Percentiles rank a stretch among this genome's conserved stretches.
Evolutionary conservation across 2,329 filamentous ascomycete species (phyloP).

Genomic region (Trichoderma oligosporum): DNA sequence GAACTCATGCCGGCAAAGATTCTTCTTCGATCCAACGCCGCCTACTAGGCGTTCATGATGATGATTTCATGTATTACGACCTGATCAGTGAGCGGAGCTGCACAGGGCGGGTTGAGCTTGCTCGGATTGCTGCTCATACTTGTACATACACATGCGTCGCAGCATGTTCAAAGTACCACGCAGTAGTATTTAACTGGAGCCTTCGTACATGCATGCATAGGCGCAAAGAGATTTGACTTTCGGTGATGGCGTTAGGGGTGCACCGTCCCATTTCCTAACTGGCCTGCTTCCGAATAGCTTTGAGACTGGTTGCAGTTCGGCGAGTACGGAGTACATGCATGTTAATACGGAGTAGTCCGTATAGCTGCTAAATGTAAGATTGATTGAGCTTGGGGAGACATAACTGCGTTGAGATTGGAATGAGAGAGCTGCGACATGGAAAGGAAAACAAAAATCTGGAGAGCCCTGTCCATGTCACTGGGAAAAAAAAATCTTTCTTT

Average conservation of each 20-base stretch:
- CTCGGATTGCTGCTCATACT: neutral
- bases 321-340: neutral
- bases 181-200: constrained; percentile 17
- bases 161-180: constrained; percentile 1
- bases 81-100: constrained; percentile 9
- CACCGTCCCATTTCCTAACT: constrained; percentile 6
- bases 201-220: constrained; percentile 18
- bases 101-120: neutral
- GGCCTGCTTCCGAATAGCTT: constrained; percentile 6
- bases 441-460: neutral
- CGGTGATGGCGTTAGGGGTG: constrained; percentile 17
- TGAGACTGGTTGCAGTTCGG: constrained; percentile 10
- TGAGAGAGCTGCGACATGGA: neutral
- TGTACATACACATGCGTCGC: constrained; percentile 8
- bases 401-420: constrained; percentile 10
- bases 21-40: neutral
- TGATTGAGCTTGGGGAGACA: neutral
- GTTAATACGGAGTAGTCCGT: neutral
- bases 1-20: neutral
- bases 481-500: neutral
- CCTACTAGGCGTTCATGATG: neutral
- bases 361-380: neutral
- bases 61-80: neutral
- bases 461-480: constrained; percentile 10
- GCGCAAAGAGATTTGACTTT: constrained; percentile 18